Evolutionary conservation across 176 grass and related monocot genomes (phyloP), one percentile per base, ranked within the genome.

Genomic region (Canna indica): DNA sequence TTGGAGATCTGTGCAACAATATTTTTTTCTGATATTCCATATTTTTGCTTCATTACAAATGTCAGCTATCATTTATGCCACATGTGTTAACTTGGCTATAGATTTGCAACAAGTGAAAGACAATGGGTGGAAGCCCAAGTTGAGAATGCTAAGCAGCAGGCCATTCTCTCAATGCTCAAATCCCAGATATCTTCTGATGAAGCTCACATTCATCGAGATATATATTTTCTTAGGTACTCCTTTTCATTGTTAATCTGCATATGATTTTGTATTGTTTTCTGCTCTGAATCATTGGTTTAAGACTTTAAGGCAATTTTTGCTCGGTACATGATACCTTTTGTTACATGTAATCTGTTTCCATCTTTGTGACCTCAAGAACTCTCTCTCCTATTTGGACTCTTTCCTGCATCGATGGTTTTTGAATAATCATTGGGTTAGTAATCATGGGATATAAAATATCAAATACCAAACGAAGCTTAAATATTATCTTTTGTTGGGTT

Each of bases 61-160:
- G 24, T 12, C 26, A 70, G 41, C 25, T 48, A 32, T 27, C 7
- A 47, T 24, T 46, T 69, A 42, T 69, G 24, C 7, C 22, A 46
- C 24, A 35, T 44, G 26, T 80, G 47, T 32, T 66, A 72, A 81
- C 78, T 59, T 84, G 26, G 20, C 29, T 67, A 89, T 69, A 97
- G 94, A 92, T 97, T 97, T 83, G 94, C 89, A 30, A 97, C 88
- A 75, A 97, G 94, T 84, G 94, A 97, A 81, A 83, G 94, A 30
- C 94, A 97, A 56, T 97, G 94, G 89, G 90, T 97, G 81, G 94
- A 97, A 83, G 89, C 94, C 39, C 94, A 92, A 80, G 94, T 97
- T 50, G 94, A 97, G 75, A 97, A 90, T 70, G 77, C 94, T 78
- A 97, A 97, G 83, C 89, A 97, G 31, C 94, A 97, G 79, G 86